Percentiles rank a stretch among this genome's conserved stretches.
Conservation (phyloP, 768 basidiomycete species). For the Termitomyces sp. region DNA sequence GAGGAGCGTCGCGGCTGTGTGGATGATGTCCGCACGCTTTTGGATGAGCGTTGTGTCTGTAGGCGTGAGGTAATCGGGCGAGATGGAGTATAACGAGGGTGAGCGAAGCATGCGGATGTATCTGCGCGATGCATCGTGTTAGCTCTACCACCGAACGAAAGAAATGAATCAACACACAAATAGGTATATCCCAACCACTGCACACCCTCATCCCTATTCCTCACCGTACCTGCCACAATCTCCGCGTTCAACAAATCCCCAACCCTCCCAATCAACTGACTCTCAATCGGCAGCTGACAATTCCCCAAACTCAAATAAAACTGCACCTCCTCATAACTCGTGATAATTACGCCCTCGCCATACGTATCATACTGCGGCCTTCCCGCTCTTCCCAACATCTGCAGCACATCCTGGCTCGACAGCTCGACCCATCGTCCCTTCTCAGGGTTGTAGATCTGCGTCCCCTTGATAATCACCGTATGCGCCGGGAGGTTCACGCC, state of each 20-base stretch:
- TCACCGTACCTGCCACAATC: slow-evolving; percentile 89
- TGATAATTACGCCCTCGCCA: slow-evolving; percentile 98
- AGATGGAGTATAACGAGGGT: slow-evolving; percentile 83
- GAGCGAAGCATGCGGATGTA: slow-evolving; percentile 94
- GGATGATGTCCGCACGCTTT: slow-evolving; percentile 90
- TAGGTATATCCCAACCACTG: slow-evolving; percentile 97
- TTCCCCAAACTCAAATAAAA: slow-evolving; percentile 95
- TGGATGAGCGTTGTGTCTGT: slow-evolving; percentile 80
- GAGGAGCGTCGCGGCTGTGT: slow-evolving; percentile 87
- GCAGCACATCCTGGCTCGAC: slow-evolving; percentile 91
- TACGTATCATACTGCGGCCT: slow-evolving; percentile 96
- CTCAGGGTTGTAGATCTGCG: slow-evolving; percentile 98
- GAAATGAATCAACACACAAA: slow-evolving; percentile 46
- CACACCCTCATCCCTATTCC: slow-evolving; percentile 95
- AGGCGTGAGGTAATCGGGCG: slow-evolving; percentile 69
- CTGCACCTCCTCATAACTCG: slow-evolving; percentile 94
- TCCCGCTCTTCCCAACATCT: slow-evolving; percentile 98
- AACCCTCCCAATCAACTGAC: slow-evolving; percentile 86
- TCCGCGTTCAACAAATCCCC: slow-evolving; percentile 97
- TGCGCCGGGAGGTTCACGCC: slow-evolving; percentile 98
- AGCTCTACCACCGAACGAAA: slow-evolving; percentile 3
- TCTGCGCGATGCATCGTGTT: slow-evolving; percentile 31
- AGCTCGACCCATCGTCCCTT: slow-evolving; percentile 97
- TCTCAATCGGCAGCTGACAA: slow-evolving; percentile 96
- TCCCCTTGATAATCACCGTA: slow-evolving; percentile 99